These are phyloP conservation scores for Maudiozyma barnettii DNA, from an alignment of 805 yeast genomes.

Conservation along the genomic window DNA sequence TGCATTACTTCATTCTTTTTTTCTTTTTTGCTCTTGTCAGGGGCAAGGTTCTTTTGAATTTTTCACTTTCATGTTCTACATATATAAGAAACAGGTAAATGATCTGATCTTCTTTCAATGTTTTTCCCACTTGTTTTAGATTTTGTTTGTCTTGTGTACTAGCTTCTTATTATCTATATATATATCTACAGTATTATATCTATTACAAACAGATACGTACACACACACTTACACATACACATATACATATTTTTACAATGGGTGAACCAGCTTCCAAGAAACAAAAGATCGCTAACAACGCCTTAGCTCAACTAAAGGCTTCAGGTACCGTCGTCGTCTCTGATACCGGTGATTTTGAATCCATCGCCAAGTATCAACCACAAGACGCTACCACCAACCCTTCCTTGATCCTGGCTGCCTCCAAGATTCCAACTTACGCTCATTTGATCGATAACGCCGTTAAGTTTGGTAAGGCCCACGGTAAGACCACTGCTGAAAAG, in stretches of 20 bases:
- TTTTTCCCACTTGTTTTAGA: neutral
- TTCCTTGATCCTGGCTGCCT: conserved; percentile 89
- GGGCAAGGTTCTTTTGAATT: too few species aligned
- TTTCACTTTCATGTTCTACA: too few species aligned
- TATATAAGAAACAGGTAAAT: too few species aligned
- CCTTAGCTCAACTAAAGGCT: conserved; percentile 88
- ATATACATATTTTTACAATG: conserved; percentile 2
- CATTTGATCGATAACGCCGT: conserved; percentile 85
- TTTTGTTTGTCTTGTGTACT: neutral
- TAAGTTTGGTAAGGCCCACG: conserved; percentile 65
- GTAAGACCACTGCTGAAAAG: conserved; percentile 43
- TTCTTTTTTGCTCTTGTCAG: too few species aligned
- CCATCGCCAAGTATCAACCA: conserved; percentile 95
- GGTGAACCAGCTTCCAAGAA: conserved; percentile 19
- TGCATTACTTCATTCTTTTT: too few species aligned
- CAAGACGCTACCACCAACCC: conserved; percentile 99
- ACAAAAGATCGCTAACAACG: conserved; percentile 39
- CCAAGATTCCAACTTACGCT: conserved; percentile 84
- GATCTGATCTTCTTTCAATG: too few species aligned
- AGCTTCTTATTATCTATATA: neutral
- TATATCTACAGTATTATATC: too few species aligned
- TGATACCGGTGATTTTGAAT: conserved; percentile 97
- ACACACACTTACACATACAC: neutral
- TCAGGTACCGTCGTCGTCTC: conserved; percentile 95
- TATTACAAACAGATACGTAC: too few species aligned